Conservation (phyloP, 345 rosid species). For the Microcos paniculata region DNA sequence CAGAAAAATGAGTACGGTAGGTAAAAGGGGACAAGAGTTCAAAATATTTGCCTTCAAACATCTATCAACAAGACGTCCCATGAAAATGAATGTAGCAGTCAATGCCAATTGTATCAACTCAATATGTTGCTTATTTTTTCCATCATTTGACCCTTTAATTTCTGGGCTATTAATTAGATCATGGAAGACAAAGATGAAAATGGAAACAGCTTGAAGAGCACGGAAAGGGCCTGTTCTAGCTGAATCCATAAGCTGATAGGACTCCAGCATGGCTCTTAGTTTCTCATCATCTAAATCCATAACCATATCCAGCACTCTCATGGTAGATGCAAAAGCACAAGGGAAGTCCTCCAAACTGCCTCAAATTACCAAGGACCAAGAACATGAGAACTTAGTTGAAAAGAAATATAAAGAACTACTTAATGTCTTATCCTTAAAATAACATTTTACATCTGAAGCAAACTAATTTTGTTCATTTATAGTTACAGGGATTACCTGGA, state of each 20-base stretch:
- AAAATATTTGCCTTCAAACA: slow-evolving; percentile 47
- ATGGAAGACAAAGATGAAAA: slow-evolving; percentile 62
- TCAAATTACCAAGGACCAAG: slow-evolving; percentile 10
- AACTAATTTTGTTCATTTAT: background rate
- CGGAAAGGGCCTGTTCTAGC: slow-evolving; percentile 67
- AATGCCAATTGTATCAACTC: slow-evolving; percentile 39
- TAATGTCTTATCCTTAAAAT: background rate
- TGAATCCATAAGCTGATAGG: slow-evolving; percentile 62
- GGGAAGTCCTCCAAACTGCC: slow-evolving; percentile 70
- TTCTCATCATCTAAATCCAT: slow-evolving; percentile 52
- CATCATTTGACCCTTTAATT: slow-evolving; percentile 23
- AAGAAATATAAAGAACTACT: background rate
- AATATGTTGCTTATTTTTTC: slow-evolving; percentile 24
- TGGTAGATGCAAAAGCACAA: slow-evolving; percentile 56
- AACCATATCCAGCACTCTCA: slow-evolving; percentile 54
- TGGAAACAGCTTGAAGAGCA: slow-evolving; percentile 61
- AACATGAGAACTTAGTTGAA: slow-evolving; percentile 22
- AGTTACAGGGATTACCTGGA: slow-evolving; percentile 47
- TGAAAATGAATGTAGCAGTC: slow-evolving; percentile 49
- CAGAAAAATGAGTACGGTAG: slow-evolving; percentile 66
- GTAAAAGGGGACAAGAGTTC: slow-evolving; percentile 60
- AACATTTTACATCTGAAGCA: background rate
- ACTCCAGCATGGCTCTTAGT: slow-evolving; percentile 47
- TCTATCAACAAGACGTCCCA: slow-evolving; percentile 71
- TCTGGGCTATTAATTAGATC: slow-evolving; percentile 31